Conservation (phyloP, 176 grass and related monocot genomes). For the Tillandsia fasciculata region DNA sequence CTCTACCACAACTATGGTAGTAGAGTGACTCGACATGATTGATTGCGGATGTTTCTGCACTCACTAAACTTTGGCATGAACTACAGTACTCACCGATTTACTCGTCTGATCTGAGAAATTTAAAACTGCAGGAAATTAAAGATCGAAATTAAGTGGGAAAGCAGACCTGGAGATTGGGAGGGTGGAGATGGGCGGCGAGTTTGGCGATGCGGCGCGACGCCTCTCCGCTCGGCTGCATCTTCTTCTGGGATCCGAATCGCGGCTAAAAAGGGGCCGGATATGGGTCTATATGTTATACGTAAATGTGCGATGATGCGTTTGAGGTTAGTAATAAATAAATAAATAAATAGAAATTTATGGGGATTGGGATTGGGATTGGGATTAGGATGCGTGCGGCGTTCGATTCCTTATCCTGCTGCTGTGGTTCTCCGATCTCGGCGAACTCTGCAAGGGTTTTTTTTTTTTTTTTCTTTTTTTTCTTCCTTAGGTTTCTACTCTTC, state of each 20-base stretch:
- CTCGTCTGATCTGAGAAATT: too few species aligned
- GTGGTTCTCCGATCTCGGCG: not conserved
- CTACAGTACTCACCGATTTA: too few species aligned
- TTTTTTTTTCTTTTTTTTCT: not conserved
- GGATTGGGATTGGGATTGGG: not conserved
- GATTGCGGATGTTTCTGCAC: too few species aligned
- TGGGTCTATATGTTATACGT: not conserved
- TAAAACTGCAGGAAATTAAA: too few species aligned
- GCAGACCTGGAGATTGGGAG: conserved; percentile 35
- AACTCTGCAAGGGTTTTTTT: not conserved
- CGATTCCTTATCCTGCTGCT: not conserved
- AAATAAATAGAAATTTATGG: not conserved
- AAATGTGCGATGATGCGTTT: not conserved
- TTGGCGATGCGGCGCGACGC: conserved; percentile 45
- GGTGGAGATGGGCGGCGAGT: conserved; percentile 51
- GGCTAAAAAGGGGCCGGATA: not conserved
- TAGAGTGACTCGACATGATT: too few species aligned
- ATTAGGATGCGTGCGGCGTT: conserved; percentile 1
- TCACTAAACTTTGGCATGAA: too few species aligned
- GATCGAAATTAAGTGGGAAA: not conserved
- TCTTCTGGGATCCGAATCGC: not conserved
- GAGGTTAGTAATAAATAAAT: not conserved
- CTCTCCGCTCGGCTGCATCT: conserved; percentile 30
- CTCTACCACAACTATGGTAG: too few species aligned
- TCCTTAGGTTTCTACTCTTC: not conserved